Evolutionary conservation across 768 basidiomycete species (phyloP).

Genomic region (Ramaria rubella): DNA sequence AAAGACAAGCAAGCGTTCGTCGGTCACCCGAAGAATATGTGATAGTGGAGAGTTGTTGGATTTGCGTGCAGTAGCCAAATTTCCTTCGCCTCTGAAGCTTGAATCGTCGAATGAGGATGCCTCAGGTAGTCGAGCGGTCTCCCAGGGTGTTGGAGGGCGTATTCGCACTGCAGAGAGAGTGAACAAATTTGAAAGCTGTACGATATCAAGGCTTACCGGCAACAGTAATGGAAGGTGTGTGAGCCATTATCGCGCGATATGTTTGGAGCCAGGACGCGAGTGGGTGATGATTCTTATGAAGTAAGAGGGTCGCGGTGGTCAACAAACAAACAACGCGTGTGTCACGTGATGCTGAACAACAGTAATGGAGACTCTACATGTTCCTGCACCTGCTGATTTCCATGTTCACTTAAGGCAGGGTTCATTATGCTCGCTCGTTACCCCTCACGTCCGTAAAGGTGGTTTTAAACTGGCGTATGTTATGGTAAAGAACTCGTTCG

Average conservation of each 20-base stretch:
- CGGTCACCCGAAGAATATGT: constrained; percentile 81
- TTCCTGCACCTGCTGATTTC: constrained; percentile 77
- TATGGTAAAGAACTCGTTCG: constrained; percentile 52
- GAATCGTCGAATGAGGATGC: constrained; percentile 50
- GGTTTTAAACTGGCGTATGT: constrained; percentile 92
- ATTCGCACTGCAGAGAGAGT: constrained; percentile 62
- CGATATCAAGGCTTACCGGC: constrained; percentile 47
- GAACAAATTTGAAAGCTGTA: constrained; percentile 3
- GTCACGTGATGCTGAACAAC: constrained; percentile 23
- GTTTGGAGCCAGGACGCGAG: constrained; percentile 3
- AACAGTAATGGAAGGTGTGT: constrained; percentile 83
- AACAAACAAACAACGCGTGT: constrained; percentile 3
- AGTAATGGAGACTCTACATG: constrained; percentile 34
- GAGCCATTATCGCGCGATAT: constrained; percentile 47
- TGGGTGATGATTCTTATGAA: background rate
- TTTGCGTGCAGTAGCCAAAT: constrained; percentile 58
- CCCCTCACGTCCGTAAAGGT: constrained; percentile 83
- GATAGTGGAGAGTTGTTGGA: constrained; percentile 53
- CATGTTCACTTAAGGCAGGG: constrained; percentile 97
- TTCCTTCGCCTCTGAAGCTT: constrained; percentile 76
- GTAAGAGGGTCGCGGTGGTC: constrained; percentile 11
- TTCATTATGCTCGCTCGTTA: constrained; percentile 70
- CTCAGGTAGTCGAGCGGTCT: constrained; percentile 79
- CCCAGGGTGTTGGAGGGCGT: constrained; percentile 79
- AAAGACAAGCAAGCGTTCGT: constrained; percentile 92